Base-by-base conservation (phyloP, 2,329 filamentous ascomycete genomes). In the Sclerotinia nivalis region DNA sequence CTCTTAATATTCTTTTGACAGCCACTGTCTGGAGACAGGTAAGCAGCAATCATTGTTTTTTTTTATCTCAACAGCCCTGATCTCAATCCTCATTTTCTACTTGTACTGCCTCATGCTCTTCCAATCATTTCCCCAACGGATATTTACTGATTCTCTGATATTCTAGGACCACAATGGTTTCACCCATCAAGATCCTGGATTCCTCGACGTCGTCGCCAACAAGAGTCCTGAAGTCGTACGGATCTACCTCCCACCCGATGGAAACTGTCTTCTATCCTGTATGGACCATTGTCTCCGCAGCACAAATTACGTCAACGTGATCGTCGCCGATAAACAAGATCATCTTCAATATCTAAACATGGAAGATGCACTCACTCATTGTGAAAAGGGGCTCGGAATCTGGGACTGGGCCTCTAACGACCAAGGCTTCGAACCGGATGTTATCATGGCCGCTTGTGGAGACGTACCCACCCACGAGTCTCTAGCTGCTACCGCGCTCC, bases 231-330 rank as follows among this genome's bases (percentile, higher is more conserved):
- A 93, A 74, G 89, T 93, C 6, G 91, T 93, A 22, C 89, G 91
- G 68, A 93, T 94, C 77, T 94, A 94, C 78, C 86, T 94, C 5
- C 91, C 91, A 31, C 91, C 91, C 0, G 91, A 94, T 76, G 91
- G 89, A 72, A 94, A 94, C 82, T 91, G 89, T 75, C 83, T 94
- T 15, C 86, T 94, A 9, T 91, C 89, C 0, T 88, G 89, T 56
- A 92, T 90, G 85, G 86, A 93, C 76, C 91, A 94, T 81, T 93
- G 91, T 78, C 83, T 94, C 71, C 85, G 85, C 72, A 91, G 88
- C 61, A 83, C 83, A 74, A 93, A 93, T 84, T 93, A 94, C 77
- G 91, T 94, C 81, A 94, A 94, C 77, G 90, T 93, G 60, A 83
- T 94, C 64, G 91, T 93, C 0, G 87, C 91, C 59, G 91, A 93